phyloP scores from a whole-genome alignment of 2,329 filamentous ascomycete genomes.

The Tolypocladium amazonense region DNA sequence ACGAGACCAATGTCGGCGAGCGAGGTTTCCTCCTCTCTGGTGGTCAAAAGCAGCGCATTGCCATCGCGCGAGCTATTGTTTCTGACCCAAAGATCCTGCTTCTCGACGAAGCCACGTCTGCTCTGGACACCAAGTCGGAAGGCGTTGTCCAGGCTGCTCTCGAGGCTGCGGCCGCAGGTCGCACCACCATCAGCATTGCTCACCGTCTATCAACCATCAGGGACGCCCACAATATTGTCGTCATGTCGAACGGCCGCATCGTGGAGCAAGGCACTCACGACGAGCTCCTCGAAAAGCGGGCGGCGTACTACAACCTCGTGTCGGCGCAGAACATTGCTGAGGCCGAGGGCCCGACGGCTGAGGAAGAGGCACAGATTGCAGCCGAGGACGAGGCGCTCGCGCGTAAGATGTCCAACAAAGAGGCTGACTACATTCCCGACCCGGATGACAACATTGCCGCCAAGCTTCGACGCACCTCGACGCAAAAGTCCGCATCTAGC shows the following conservation, averaged over 20 bases:
- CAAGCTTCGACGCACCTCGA: slow-evolving; percentile 44
- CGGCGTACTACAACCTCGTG: slow-evolving; percentile 76
- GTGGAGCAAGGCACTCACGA: slow-evolving; percentile 88
- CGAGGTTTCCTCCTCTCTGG: slow-evolving; percentile 86
- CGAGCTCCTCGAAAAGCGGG: slow-evolving; percentile 56
- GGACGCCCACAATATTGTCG: slow-evolving; percentile 90
- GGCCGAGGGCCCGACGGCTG: slow-evolving; percentile 40
- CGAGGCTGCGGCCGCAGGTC: slow-evolving; percentile 71
- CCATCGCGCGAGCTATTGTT: slow-evolving; percentile 83
- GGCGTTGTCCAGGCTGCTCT: slow-evolving; percentile 89
- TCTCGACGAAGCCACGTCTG: slow-evolving; percentile 89
- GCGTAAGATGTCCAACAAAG: slow-evolving; percentile 32
- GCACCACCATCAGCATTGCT: slow-evolving; percentile 93
- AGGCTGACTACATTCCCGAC: slow-evolving; percentile 35
- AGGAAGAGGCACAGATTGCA: slow-evolving; percentile 40
- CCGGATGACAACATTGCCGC: slow-evolving; percentile 51
- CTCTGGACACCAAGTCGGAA: slow-evolving; percentile 89
- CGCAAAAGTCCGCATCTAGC: slow-evolving; percentile 57
- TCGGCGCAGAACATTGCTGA: slow-evolving; percentile 75
- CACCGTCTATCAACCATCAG: slow-evolving; percentile 92
- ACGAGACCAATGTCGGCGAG: slow-evolving; percentile 92
- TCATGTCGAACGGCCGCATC: slow-evolving; percentile 78
- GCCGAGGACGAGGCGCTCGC: slow-evolving; percentile 39
- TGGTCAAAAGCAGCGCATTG: slow-evolving; percentile 94
- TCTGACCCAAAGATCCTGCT: slow-evolving; percentile 87